Conservation (phyloP, 306 rosid species). For the Oxytropis ochrocephala region DNA sequence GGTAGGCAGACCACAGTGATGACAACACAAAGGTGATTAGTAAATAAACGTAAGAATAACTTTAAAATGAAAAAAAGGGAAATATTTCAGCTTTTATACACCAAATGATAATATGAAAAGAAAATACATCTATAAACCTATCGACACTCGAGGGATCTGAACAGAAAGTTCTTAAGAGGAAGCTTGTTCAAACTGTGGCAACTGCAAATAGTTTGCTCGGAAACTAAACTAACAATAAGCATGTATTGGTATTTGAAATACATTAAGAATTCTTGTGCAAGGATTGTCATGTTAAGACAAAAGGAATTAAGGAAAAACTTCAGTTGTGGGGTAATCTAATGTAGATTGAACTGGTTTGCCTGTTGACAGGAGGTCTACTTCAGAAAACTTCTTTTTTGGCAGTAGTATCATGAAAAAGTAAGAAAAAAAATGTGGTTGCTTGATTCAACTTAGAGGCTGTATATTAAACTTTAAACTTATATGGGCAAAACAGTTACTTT, state of each 20-base stretch:
- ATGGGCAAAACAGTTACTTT: not conserved
- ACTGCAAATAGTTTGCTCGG: not conserved
- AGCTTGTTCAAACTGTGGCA: not conserved
- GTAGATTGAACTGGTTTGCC: not conserved
- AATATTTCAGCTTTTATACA: not conserved
- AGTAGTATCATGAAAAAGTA: not conserved
- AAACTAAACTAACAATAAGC: not conserved
- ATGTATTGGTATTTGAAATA: not conserved
- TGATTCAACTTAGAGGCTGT: not conserved
- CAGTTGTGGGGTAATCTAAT: not conserved
- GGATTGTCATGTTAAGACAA: not conserved
- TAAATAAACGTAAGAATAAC: not conserved
- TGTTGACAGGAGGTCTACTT: not conserved
- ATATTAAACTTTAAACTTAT: not conserved
- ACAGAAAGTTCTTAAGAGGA: not conserved
- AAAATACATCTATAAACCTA: not conserved
- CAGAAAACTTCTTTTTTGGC: not conserved
- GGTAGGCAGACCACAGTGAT: slow-evolving; percentile 1
- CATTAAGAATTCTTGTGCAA: not conserved
- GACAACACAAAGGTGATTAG: slow-evolving; percentile 14
- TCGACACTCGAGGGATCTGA: not conserved
- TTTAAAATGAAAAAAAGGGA: not conserved
- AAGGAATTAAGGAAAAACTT: not conserved
- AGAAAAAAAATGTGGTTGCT: not conserved
- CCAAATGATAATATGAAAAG: not conserved